Percentiles rank a stretch among this genome's conserved stretches.
These are phyloP conservation scores for Cercophora sp. DNA, from an alignment of 495 filamentous ascomycete genomes.

Conservation along the genomic window DNA sequence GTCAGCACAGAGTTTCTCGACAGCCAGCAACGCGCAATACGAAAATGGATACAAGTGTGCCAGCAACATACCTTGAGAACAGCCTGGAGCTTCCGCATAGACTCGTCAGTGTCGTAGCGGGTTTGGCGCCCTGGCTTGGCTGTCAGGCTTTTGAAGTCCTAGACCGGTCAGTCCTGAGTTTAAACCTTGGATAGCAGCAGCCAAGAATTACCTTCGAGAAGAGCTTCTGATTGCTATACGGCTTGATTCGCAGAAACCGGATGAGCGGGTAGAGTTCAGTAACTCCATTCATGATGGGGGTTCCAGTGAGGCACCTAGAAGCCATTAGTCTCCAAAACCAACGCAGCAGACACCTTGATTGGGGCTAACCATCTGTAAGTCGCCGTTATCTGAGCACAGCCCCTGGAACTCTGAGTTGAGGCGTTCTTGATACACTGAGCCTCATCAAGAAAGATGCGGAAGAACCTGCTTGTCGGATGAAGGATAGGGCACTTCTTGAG, in stretches of 20 bases:
- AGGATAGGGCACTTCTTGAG: constrained; percentile 54
- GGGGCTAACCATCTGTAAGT: constrained; percentile 68
- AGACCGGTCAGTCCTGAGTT: neutral
- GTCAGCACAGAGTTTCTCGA: no score
- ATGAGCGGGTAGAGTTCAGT: constrained; percentile 80
- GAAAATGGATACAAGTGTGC: no score
- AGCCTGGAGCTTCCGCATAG: constrained; percentile 71
- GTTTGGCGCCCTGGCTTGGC: constrained; percentile 29
- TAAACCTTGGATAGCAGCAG: no score
- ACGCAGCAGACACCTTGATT: no score
- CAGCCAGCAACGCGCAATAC: no score
- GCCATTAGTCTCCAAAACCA: no score
- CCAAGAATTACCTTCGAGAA: constrained; percentile 55
- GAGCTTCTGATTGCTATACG: constrained; percentile 60
- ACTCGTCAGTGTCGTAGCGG: no score
- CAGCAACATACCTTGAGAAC: no score
- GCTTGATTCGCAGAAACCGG: constrained; percentile 73
- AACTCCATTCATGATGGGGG: constrained; percentile 90
- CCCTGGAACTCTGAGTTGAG: constrained; percentile 61
- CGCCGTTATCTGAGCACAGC: constrained; percentile 56
- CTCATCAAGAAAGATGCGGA: constrained; percentile 87
- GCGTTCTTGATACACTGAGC: constrained; percentile 93
- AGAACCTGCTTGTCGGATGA: constrained; percentile 63
- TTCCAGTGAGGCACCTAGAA: constrained; percentile 93
- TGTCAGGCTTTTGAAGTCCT: constrained; percentile 33